Evolutionary conservation across 1,139 yeast species (phyloP), one percentile per base, ranked within the genome.

Genomic region (Yamadazyma aaseri): DNA sequence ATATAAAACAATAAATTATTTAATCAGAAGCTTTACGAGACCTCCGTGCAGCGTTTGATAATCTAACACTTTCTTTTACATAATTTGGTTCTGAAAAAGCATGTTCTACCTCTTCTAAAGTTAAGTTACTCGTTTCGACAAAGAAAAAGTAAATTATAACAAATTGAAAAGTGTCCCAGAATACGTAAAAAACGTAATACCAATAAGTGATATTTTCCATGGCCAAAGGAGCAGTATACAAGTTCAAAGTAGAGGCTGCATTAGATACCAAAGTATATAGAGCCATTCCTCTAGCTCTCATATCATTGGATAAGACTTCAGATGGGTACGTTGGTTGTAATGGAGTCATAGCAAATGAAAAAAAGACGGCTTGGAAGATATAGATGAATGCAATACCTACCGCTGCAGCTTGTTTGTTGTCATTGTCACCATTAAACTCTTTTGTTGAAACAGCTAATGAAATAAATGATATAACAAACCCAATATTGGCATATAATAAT

Each of bases 61-160:
- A 27, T 18, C 34, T 28, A 2, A 42, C 33, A 39, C 44, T 40
- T 26, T 42, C 46, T 26, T 42, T 40, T 14, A 40, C 44, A 10
- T 39, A 29, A 17, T 33, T 14, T 6, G 7, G 10, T 9, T 25
- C 17, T 11, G 34, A 27, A 31, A 55, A 57, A 20, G 55, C 49
- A 23, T 42, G 41, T 34, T 55, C 61, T 32, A 56, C 46, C 34
- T 56, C 63, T 43, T 57, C 61, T 42, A 57, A 48, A 3, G 52
- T 41, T 42, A 50, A 50, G 4, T 55, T 54, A 26, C 51, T 53
- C 10, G 63, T 57, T 36, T 56, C 63, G n/a, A 55, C 52, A 39
- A 54, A 57, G 47, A 49, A 45, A 44, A 56, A 56, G 43, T 50
- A 56, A 26, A 56, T 46, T n/a, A 56, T 37, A 3, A 28, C 20